Evolutionary conservation across 495 filamentous ascomycete genomes (phyloP), one percentile per base, ranked within the genome.

Genomic region (Penicillium goetzii): DNA sequence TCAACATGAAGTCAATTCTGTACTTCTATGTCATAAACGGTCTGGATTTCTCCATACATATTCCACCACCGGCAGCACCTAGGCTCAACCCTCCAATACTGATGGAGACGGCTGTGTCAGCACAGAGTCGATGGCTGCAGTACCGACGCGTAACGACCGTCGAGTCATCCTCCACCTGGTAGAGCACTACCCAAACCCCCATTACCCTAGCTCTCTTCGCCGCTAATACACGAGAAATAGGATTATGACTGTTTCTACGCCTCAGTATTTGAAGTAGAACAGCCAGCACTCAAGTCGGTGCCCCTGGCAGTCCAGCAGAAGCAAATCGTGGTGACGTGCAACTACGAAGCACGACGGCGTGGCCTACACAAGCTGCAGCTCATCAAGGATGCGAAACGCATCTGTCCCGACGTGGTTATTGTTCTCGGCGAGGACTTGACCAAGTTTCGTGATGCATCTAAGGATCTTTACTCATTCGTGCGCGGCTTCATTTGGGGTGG

Each of bases 231-330:
- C 11, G 19, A 9, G 14, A n/a, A 15, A 23, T 56, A 92, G 90
- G 91, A 93, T 76, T 91, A 95, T 79, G 91, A 96, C 78, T 96
- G 92, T 74, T 97, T 97, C 81, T 98, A 98, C 72, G 92, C 92
- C 34, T 89, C 90, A 45, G 93, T 94, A 34, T 88, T 94, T 63
- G 93, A 97, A 75, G 87, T 87, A 59, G 87, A 90, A 66, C 88
- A 90, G 66, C 92, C 93, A 1, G 75, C 81, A 0, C 80, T 97
- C 63, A 92, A 87, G 64, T 78, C 84, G 1, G 75, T 89, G 43
- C 92, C 92, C 10, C 77, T 97, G 49, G 89, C 87, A 50, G 87
- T 92, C 38, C 87, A 90, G 72, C 89, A 92, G 77, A 97, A 97
- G 77, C 89, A 91, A 68, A 96, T 97, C 49, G 85, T 97, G 28